Conservation (phyloP, 768 basidiomycete species). For the Boletus sp. region DNA sequence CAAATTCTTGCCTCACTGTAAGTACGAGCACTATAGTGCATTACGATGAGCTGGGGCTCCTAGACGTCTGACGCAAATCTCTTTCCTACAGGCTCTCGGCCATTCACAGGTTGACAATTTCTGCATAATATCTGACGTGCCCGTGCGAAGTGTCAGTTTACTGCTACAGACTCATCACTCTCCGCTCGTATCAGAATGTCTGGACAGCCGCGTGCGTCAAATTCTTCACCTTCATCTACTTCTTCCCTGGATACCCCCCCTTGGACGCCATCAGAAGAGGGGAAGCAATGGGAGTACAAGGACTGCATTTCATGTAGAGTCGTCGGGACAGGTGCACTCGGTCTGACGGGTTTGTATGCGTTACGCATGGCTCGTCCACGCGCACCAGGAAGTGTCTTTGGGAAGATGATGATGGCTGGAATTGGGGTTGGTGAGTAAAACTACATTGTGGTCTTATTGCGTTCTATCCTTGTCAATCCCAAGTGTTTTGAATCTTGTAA, state of each 20-base stretch:
- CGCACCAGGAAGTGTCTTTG: slow-evolving; percentile 57
- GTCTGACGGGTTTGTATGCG: slow-evolving; percentile 63
- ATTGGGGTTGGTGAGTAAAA: slow-evolving; percentile 54
- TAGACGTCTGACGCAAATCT: not conserved
- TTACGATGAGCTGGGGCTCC: not conserved
- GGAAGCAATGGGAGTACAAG: slow-evolving; percentile 23
- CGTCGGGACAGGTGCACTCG: slow-evolving; percentile 62
- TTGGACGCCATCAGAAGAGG: slow-evolving; percentile 2
- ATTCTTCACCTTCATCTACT: not conserved
- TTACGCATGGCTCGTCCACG: slow-evolving; percentile 58
- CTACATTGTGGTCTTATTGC: not conserved
- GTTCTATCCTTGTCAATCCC: not conserved
- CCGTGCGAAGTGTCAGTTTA: not conserved
- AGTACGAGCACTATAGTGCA: not conserved
- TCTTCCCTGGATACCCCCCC: not conserved
- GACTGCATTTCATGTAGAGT: slow-evolving; percentile 72
- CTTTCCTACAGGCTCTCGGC: not conserved
- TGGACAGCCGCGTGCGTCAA: slow-evolving; percentile 14
- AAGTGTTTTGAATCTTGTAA: not conserved
- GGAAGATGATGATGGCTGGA: slow-evolving; percentile 60
- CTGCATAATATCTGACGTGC: not conserved
- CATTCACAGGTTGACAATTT: not conserved
- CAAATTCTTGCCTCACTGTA: not conserved
- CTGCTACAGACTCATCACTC: not conserved
- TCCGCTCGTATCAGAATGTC: slow-evolving; percentile 13